Evolutionary conservation across 257 asterid genomes (phyloP).

Genomic region (Solanum pennellii): DNA sequence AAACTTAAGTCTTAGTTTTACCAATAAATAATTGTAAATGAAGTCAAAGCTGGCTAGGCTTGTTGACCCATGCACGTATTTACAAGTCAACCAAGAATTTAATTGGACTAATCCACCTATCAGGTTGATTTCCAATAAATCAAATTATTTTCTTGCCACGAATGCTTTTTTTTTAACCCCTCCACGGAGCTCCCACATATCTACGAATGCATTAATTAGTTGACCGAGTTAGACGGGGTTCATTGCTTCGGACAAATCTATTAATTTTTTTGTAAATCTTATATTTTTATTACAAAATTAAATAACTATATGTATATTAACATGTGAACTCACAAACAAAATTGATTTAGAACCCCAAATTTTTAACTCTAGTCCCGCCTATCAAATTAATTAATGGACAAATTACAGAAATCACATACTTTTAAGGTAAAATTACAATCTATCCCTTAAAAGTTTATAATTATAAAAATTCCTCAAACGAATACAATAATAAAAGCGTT

Average conservation of each 20-base stretch:
- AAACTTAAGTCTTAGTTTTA: neutral
- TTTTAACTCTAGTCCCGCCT: neutral
- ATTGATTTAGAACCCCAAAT: neutral
- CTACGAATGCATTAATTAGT: no score
- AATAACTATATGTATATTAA: no score
- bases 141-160: neutral
- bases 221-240: neutral
- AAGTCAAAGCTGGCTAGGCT: neutral
- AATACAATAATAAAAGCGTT: no score
- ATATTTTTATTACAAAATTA: no score
- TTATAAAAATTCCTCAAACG: no score
- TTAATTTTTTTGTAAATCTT: no score
- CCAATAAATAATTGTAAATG: neutral
- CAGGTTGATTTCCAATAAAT: constrained; percentile 28
- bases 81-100: neutral
- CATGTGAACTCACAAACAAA: neutral
- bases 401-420: no score
- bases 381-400: no score
- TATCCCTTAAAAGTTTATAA: no score
- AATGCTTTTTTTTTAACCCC: neutral
- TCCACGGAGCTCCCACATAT: neutral
- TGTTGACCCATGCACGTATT: neutral
- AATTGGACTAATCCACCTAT: constrained; percentile 28
- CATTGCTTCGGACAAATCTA: no score
- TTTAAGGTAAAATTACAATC: no score